Evolutionary conservation across 2,329 filamentous ascomycete genomes (phyloP).

Genomic region (Ophiostoma montium): DNA sequence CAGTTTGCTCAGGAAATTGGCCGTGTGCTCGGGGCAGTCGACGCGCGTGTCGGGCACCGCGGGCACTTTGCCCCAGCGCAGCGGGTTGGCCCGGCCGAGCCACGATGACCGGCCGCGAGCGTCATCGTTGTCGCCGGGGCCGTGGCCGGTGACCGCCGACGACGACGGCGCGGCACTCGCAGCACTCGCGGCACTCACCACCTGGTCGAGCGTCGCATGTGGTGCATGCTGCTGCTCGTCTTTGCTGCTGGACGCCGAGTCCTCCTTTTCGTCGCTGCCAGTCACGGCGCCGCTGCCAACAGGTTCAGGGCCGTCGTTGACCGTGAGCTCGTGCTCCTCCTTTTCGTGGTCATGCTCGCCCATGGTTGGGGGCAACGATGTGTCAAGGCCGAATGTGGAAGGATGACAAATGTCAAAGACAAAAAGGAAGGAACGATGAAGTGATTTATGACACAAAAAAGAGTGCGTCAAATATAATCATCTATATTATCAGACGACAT

Average conservation of each 20-base stretch:
- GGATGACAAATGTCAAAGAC: neutral
- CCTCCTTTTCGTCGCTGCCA: constrained; percentile 6
- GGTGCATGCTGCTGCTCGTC: constrained; percentile 2
- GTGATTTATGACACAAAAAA: no score
- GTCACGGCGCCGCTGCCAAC: constrained; percentile 6
- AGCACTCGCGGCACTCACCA: constrained; percentile 32
- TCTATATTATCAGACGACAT: no score
- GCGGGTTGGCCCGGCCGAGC: constrained; percentile 47
- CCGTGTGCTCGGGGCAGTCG: constrained; percentile 55
- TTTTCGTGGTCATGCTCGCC: constrained; percentile 10
- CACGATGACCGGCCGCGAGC: constrained; percentile 35
- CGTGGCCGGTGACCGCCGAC: no score
- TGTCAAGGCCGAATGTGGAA: no score
- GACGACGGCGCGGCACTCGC: neutral
- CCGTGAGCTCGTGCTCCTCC: constrained; percentile 11
- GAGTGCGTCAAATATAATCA: no score
- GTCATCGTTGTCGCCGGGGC: neutral
- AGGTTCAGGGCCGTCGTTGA: constrained; percentile 12
- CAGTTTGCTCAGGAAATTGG: constrained; percentile 58
- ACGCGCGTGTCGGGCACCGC: constrained; percentile 38
- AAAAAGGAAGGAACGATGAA: neutral
- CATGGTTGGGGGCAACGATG: no score
- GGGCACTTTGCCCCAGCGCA: constrained; percentile 44
- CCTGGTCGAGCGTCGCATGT: constrained; percentile 23
- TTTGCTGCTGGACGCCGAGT: constrained; percentile 16